Percentiles rank a stretch among this genome's conserved stretches.
Evolutionary conservation across 345 rosid genomes (phyloP).

Genomic region (Trapa bicornis): DNA sequence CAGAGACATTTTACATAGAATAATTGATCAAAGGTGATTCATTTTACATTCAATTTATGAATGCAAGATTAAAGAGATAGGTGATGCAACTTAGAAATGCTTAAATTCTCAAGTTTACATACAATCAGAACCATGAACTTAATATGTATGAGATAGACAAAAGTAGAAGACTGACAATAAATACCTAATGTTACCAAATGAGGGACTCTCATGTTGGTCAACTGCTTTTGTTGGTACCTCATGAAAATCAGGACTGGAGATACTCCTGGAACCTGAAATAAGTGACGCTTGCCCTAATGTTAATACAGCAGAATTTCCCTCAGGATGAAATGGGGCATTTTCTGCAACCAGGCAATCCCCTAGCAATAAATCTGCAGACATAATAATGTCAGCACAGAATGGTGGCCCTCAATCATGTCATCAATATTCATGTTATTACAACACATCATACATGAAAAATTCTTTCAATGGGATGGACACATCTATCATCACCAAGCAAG

Average conservation of each 20-base stretch:
- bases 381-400: background rate
- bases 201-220: conserved; percentile 23
- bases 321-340: conserved; percentile 69
- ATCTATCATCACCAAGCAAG: background rate
- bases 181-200: conserved; percentile 54
- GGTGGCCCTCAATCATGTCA: background rate
- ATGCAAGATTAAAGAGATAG: background rate
- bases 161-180: conserved; percentile 15
- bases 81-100: background rate
- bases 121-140: background rate
- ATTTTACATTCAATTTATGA: background rate
- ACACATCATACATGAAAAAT: background rate
- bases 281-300: conserved; percentile 55
- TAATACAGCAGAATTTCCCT: conserved; percentile 45
- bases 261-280: conserved; percentile 36
- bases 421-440: background rate
- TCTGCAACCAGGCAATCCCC: conserved; percentile 92
- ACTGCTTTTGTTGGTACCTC: conserved; percentile 31
- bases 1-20: background rate
- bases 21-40: background rate
- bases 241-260: conserved; percentile 25
- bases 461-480: background rate
- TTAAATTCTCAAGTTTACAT: background rate
- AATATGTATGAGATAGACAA: background rate
- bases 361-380: conserved; percentile 58